Conservation (phyloP, 129 eudicot species). For the Daucus carota region DNA sequence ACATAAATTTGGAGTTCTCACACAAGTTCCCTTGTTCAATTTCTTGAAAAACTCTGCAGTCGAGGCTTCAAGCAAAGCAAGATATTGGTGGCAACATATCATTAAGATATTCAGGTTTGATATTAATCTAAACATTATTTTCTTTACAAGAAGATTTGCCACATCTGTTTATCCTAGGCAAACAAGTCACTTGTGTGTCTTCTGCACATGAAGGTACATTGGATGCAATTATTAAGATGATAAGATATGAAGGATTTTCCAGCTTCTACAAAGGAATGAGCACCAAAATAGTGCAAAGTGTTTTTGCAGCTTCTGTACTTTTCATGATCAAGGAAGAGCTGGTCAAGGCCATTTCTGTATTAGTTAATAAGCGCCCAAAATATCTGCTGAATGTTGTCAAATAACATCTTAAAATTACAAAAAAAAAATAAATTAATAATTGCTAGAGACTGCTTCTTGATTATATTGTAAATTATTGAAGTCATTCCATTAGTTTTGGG, state of each 20-base stretch:
- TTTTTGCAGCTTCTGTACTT: constrained; percentile 93
- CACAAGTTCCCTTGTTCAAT: neutral
- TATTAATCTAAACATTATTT: neutral
- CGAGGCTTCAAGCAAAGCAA: constrained; percentile 98
- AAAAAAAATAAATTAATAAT: too few species aligned
- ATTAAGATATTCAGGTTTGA: constrained; percentile 79
- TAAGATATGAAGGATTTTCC: constrained; percentile 72
- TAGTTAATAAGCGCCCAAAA: constrained; percentile 34
- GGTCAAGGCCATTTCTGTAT: constrained; percentile 47
- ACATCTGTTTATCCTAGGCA: neutral
- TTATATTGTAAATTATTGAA: neutral
- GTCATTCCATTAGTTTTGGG: neutral
- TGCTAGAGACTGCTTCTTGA: neutral
- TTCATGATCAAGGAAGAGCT: constrained; percentile 97
- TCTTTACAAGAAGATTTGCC: neutral
- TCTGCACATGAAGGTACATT: constrained; percentile 43
- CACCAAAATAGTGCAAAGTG: constrained; percentile 97
- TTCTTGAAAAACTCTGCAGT: constrained; percentile 41
- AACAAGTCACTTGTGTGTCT: neutral
- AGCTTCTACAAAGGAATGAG: constrained; percentile 97
- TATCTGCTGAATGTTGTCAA: constrained; percentile 17
- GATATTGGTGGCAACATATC: constrained; percentile 74
- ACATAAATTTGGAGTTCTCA: neutral
- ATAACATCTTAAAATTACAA: constrained; percentile 6
- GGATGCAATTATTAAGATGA: constrained; percentile 92